Percentiles rank a stretch among this genome's conserved stretches.
Conservation (phyloP, 208 protist genomes). For the Trypanosoma vivax region DNA sequence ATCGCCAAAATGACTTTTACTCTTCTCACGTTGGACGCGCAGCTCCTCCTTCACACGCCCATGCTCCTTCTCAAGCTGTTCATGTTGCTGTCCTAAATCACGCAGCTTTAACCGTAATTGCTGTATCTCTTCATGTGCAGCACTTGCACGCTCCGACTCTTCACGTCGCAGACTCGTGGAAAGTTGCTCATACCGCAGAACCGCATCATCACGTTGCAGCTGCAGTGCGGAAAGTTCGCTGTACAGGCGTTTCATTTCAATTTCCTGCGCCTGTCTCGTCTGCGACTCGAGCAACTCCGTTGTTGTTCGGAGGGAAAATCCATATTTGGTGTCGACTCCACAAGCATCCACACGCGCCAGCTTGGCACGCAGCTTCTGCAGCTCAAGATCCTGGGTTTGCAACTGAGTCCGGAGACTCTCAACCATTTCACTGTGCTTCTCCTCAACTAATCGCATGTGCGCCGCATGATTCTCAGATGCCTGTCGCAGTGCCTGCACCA, state of each 20-base stretch:
- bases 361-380: slow-evolving; percentile 61
- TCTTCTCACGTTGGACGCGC: slow-evolving; percentile 12
- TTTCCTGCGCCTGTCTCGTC: slow-evolving; percentile 53
- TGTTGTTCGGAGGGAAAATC: slow-evolving; percentile 23
- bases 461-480: slow-evolving; percentile 67
- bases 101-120: slow-evolving; percentile 7
- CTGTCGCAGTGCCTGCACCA: slow-evolving; percentile 64
- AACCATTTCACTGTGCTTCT: slow-evolving; percentile 57
- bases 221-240: slow-evolving; percentile 49
- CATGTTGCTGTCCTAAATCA: slow-evolving; percentile 9
- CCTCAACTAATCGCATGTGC: slow-evolving; percentile 72
- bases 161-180: slow-evolving; percentile 39
- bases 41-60: slow-evolving; percentile 13
- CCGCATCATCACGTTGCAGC: slow-evolving; percentile 61
- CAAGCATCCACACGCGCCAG: slow-evolving; percentile 46
- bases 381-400: slow-evolving; percentile 61
- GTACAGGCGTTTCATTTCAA: slow-evolving; percentile 73
- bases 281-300: slow-evolving; percentile 61
- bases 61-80: slow-evolving; percentile 8
- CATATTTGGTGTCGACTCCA: slow-evolving; percentile 8
- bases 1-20: slow-evolving; percentile 7
- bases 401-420: slow-evolving; percentile 48
- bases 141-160: slow-evolving; percentile 21
- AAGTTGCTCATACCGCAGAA: slow-evolving; percentile 66
- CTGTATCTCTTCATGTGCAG: slow-evolving; percentile 9